Conservation (phyloP, 169 alveolate species). For the Pseudocohnilembus persalinus region DNA sequence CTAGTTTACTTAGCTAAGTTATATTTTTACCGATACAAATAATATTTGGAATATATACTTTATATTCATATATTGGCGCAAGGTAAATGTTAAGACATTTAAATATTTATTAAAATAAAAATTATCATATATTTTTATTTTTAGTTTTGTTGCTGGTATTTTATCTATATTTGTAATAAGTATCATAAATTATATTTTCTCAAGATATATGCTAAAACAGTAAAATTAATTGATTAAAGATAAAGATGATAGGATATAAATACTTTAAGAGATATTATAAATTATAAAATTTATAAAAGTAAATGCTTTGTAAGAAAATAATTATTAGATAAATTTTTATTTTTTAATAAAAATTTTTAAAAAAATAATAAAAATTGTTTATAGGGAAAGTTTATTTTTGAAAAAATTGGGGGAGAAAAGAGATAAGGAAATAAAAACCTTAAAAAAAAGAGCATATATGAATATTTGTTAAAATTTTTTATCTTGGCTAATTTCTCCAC, state of each 20-base stretch:
- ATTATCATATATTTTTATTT: too few species aligned
- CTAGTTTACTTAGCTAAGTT: background rate
- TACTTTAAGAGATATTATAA: constrained; percentile 68
- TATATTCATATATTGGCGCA: constrained; percentile 62
- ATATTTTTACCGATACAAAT: constrained; percentile 32
- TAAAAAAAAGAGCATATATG: constrained; percentile 28
- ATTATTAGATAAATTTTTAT: too few species aligned
- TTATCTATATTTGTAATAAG: background rate
- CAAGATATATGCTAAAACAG: background rate
- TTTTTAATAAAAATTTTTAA: too few species aligned
- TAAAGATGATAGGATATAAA: constrained; percentile 73
- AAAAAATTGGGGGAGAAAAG: constrained; percentile 43
- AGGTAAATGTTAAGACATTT: too few species aligned
- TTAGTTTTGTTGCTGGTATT: background rate
- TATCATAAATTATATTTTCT: too few species aligned
- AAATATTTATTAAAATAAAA: too few species aligned
- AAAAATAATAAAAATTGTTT: too few species aligned
- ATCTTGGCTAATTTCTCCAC: constrained; percentile 53
- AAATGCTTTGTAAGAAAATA: constrained; percentile 68
- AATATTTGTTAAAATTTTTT: constrained; percentile 42
- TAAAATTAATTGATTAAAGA: constrained; percentile 58
- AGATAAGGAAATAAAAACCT: constrained; percentile 46
- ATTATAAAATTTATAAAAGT: constrained; percentile 74
- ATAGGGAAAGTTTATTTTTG: constrained; percentile 44
- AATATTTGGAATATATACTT: constrained; percentile 38